Percentiles rank a stretch among this genome's conserved stretches.
phyloP scores from a whole-genome alignment of 1,139 yeast species.

The Chernovozyma sophiae-reginae region DNA sequence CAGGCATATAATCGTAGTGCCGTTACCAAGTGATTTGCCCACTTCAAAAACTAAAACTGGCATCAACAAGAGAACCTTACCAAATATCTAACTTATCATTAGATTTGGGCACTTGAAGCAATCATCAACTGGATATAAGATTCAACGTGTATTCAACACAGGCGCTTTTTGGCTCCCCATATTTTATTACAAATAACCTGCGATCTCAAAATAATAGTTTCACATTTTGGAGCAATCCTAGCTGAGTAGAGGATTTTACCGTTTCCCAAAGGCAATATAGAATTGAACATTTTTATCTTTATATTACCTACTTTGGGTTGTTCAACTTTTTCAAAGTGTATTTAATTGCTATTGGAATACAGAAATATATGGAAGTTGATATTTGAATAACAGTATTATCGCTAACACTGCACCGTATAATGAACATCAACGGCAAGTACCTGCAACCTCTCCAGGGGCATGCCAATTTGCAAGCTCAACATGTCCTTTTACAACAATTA shows the following conservation, averaged over 20 bases:
- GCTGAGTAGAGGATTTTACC: no score
- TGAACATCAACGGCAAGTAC: slow-evolving; percentile 31
- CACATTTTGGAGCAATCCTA: no score
- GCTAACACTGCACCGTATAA: slow-evolving; percentile 7
- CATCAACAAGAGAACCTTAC: background rate
- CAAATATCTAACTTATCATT: background rate
- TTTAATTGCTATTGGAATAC: no score
- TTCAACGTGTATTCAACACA: background rate
- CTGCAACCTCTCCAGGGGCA: slow-evolving; percentile 31
- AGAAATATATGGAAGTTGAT: background rate
- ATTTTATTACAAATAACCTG: background rate
- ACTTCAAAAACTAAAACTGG: background rate
- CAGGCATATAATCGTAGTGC: background rate
- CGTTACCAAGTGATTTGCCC: background rate
- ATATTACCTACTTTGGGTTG: no score
- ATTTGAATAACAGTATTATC: background rate
- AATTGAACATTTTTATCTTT: no score
- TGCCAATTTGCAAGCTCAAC: slow-evolving; percentile 40
- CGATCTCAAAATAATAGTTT: background rate
- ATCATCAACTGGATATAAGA: background rate
- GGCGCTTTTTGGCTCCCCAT: background rate
- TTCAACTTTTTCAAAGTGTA: no score
- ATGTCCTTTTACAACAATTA: slow-evolving; percentile 42
- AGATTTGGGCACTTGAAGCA: background rate
- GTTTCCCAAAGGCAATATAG: no score